These are phyloP conservation scores for Tricholomella constricta DNA, from an alignment of 768 basidiomycete genomes.

Conservation along the genomic window DNA sequence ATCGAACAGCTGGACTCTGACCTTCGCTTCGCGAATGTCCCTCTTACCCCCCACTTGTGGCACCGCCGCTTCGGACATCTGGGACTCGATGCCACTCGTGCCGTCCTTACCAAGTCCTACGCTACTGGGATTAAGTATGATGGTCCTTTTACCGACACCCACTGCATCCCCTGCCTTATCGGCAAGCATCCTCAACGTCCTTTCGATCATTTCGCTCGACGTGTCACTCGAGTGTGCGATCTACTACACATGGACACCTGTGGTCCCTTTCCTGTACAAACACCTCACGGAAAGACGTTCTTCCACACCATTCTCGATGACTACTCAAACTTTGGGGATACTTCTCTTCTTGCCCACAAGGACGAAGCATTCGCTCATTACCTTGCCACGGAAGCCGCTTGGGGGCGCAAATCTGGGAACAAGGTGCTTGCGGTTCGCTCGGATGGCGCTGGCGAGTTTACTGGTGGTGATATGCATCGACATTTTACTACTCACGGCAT, in stretches of 20 bases:
- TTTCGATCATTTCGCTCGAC: not conserved
- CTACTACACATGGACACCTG: too few species aligned
- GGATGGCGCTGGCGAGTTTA: not conserved
- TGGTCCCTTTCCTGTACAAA: too few species aligned
- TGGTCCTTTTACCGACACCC: not conserved
- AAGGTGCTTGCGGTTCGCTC: not conserved
- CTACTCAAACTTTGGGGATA: too few species aligned
- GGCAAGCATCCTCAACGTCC: too few species aligned
- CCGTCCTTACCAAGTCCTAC: not conserved
- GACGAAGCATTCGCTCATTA: not conserved
- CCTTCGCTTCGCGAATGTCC: not conserved
- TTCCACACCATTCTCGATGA: too few species aligned
- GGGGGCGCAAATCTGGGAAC: not conserved
- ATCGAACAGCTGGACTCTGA: too few species aligned
- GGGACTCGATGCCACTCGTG: too few species aligned
- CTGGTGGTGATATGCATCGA: not conserved
- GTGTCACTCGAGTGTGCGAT: not conserved
- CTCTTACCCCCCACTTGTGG: not conserved
- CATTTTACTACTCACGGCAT: constrained; percentile 11
- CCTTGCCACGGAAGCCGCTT: not conserved
- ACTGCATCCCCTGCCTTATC: not conserved
- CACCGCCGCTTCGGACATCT: not conserved
- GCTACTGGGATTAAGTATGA: not conserved
- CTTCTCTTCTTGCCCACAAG: not conserved
- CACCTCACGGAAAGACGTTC: too few species aligned